These are phyloP conservation scores for Vigna angularis DNA, from an alignment of 306 rosid genomes.

Conservation along the genomic window DNA sequence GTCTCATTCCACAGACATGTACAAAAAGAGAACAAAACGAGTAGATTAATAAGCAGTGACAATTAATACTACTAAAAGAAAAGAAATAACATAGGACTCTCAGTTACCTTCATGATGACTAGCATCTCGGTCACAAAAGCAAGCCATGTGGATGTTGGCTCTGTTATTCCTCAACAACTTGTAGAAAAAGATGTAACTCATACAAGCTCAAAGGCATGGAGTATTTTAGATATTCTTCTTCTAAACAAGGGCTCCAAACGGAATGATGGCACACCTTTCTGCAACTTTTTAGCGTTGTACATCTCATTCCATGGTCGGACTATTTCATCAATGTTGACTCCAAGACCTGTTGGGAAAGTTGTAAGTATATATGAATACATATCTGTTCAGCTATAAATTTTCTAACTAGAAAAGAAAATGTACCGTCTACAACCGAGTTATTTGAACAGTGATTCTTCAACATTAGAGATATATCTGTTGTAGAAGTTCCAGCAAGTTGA, in stretches of 20 bases:
- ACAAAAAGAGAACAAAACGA: slow-evolving; percentile 35
- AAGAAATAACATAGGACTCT: slow-evolving; percentile 11
- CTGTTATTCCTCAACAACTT: slow-evolving; percentile 23
- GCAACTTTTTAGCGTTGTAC: slow-evolving; percentile 81
- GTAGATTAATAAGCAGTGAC: slow-evolving; percentile 1
- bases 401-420: not conserved
- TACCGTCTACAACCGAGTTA: slow-evolving; percentile 66
- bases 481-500: slow-evolving; percentile 84
- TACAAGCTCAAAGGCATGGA: slow-evolving; percentile 72
- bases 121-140: slow-evolving; percentile 43
- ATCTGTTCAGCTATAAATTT: slow-evolving; percentile 21
- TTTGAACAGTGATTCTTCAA: slow-evolving; percentile 87
- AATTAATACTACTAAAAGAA: not conserved
- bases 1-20: slow-evolving; percentile 21
- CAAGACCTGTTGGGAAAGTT: slow-evolving; percentile 58
- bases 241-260: slow-evolving; percentile 84
- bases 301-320: slow-evolving; percentile 90
- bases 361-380: slow-evolving; percentile 18
- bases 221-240: slow-evolving; percentile 70
- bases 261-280: slow-evolving; percentile 73
- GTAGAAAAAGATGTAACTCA: slow-evolving; percentile 47
- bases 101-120: slow-evolving; percentile 55
- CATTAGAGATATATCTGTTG: slow-evolving; percentile 77
- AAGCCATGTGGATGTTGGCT: slow-evolving; percentile 37
- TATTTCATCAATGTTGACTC: slow-evolving; percentile 84